Evolutionary conservation across 2,329 filamentous ascomycete genomes (phyloP).

Genomic region (Fusarium sterilihyphosum): DNA sequence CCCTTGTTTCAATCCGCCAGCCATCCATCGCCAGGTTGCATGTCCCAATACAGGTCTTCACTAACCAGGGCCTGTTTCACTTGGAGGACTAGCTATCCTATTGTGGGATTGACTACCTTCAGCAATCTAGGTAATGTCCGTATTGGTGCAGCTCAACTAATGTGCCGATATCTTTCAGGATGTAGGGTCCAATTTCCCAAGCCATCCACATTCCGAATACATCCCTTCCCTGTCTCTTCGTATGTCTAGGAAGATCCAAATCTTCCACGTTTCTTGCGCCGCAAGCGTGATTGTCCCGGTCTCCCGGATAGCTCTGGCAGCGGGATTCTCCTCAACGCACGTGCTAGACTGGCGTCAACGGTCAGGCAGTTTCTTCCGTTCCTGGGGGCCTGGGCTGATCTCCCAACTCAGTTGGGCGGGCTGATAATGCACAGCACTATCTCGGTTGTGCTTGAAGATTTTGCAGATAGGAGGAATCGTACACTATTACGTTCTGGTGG

Average conservation of each 20-base stretch:
- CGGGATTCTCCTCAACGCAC: background rate
- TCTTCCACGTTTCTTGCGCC: background rate
- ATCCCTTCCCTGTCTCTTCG: background rate
- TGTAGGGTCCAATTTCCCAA: background rate
- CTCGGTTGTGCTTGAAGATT: background rate
- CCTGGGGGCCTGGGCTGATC: background rate
- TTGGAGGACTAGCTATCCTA: background rate
- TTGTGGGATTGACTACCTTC: background rate
- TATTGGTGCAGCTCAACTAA: background rate
- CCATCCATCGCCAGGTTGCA: background rate
- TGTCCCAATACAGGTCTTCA: background rate
- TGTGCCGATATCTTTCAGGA: background rate
- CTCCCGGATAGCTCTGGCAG: background rate
- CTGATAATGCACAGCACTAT: background rate
- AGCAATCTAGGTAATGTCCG: background rate
- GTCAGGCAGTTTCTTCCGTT: background rate
- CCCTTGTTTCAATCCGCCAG: background rate
- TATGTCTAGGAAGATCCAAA: background rate
- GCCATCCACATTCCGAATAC: background rate
- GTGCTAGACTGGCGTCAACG: background rate
- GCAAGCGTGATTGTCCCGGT: background rate
- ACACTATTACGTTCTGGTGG: conserved; percentile 3
- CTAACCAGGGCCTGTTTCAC: conserved; percentile 14
- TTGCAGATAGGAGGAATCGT: background rate
- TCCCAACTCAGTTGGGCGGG: background rate